phyloP scores from a whole-genome alignment of 1,284 basidiomycete genomes.

The Pseudozyma hubeiensis region DNA sequence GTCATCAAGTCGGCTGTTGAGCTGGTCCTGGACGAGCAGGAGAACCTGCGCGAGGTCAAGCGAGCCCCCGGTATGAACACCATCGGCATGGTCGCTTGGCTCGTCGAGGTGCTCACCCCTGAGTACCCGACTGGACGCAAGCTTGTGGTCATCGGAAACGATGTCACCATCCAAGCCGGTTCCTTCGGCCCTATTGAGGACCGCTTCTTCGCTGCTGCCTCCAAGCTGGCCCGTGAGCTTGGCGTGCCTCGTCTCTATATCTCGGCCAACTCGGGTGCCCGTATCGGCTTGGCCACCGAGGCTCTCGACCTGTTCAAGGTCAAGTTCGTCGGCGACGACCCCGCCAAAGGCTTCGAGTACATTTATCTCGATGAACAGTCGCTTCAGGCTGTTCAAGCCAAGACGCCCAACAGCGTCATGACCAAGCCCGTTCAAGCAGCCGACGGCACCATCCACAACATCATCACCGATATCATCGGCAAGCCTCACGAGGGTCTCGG shows the following conservation, averaged over 20 bases:
- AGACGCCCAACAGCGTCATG: conserved; percentile 77
- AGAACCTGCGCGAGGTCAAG: conserved; percentile 87
- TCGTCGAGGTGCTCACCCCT: conserved; percentile 90
- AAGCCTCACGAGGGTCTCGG: conserved; percentile 91
- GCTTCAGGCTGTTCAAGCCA: conserved; percentile 73
- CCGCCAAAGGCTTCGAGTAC: conserved; percentile 96
- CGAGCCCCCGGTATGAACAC: conserved; percentile 92
- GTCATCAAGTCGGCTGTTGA: conserved; percentile 71
- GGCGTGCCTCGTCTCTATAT: conserved; percentile 95
- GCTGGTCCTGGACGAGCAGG: conserved; percentile 84
- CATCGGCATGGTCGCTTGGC: conserved; percentile 98
- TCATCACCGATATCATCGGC: conserved; percentile 96
- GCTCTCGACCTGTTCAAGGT: conserved; percentile 87
- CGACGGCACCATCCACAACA: conserved; percentile 86
- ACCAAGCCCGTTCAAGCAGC: conserved; percentile 83
- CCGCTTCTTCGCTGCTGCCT: conserved; percentile 94
- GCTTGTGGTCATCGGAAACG: conserved; percentile 92
- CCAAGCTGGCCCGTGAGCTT: conserved; percentile 87
- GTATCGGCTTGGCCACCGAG: conserved; percentile 95
- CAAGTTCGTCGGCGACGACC: conserved; percentile 85
- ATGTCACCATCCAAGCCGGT: conserved; percentile 98
- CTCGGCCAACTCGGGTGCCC: conserved; percentile 97
- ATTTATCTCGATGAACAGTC: conserved; percentile 79
- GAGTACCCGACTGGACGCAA: conserved; percentile 91
- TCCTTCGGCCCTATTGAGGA: conserved; percentile 97